Evolutionary conservation across 164 flowering plant species (phyloP).

Genomic region (Vitis labrusca): DNA sequence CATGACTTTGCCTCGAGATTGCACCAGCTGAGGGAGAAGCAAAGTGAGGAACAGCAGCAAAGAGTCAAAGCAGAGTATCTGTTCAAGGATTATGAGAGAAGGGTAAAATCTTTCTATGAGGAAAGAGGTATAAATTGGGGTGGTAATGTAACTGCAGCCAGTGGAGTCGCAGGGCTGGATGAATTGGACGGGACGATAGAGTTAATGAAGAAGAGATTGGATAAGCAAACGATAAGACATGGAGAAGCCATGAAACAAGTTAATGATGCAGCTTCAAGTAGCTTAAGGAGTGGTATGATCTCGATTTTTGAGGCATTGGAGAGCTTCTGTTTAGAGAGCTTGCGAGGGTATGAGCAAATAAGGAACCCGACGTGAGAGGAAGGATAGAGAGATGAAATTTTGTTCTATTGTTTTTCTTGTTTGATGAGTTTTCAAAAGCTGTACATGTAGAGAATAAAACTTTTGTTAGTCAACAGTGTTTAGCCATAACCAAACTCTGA

Average conservation of each 20-base stretch:
- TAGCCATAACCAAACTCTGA: no score
- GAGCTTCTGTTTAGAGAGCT: conserved; percentile 1
- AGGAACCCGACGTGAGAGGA: no score
- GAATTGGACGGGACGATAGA: not conserved
- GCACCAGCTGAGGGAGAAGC: conserved; percentile 2
- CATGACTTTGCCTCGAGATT: not conserved
- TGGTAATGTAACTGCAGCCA: no score
- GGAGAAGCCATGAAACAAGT: not conserved
- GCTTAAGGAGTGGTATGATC: not conserved
- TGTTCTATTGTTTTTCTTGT: no score
- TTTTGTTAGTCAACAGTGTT: no score
- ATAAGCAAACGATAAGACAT: not conserved
- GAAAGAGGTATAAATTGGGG: no score
- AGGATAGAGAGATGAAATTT: not conserved
- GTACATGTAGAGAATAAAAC: no score
- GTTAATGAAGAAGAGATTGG: not conserved
- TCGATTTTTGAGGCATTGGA: not conserved
- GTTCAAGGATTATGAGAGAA: not conserved
- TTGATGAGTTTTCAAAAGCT: no score
- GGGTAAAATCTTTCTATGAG: no score
- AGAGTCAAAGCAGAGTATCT: conserved; percentile 1
- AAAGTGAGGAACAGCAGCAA: not conserved
- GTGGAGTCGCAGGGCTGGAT: not conserved
- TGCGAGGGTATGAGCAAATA: conserved; percentile 1
- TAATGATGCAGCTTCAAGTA: not conserved